These are phyloP conservation scores for Volutella citrinella DNA, from an alignment of 2,329 filamentous ascomycete genomes.

Conservation along the genomic window DNA sequence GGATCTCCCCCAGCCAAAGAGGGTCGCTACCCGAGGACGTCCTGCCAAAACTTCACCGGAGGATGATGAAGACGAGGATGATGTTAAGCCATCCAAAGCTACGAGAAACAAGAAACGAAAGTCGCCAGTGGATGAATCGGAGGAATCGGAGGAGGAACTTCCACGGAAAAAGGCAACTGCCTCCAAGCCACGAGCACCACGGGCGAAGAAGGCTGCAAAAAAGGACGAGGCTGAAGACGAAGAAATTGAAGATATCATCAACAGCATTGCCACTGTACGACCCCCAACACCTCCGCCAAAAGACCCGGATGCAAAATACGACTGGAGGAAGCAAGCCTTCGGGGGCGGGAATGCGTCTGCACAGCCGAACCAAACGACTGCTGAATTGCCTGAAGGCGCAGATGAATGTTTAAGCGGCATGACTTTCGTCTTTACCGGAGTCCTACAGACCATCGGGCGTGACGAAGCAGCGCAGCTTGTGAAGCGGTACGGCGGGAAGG, in stretches of 20 bases:
- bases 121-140: slow-evolving; percentile 50
- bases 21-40: slow-evolving; percentile 44
- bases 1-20: slow-evolving; percentile 57
- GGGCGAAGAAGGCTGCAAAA: slow-evolving; percentile 67
- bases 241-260: slow-evolving; percentile 75
- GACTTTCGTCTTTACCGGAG: slow-evolving; percentile 92
- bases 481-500: slow-evolving; percentile 91
- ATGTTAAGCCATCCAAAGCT: slow-evolving; percentile 30
- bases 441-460: slow-evolving; percentile 75
- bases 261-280: slow-evolving; percentile 79
- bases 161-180: slow-evolving; percentile 58
- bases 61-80: slow-evolving; percentile 18
- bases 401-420: slow-evolving; percentile 89
- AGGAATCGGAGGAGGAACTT: slow-evolving; percentile 57
- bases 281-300: slow-evolving; percentile 80
- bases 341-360: slow-evolving; percentile 58
- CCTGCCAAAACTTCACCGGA: slow-evolving; percentile 12
- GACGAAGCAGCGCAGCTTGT: slow-evolving; percentile 84
- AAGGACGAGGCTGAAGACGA: slow-evolving; percentile 64
- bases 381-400: slow-evolving; percentile 75
- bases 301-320: slow-evolving; percentile 70
- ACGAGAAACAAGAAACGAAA: slow-evolving; percentile 54
- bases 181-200: slow-evolving; percentile 57
- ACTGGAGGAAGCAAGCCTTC: slow-evolving; percentile 64
- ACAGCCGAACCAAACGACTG: slow-evolving; percentile 60